Conservation (phyloP, 192 early-diverging fungal genomes). For the Cetraspora pellucida region DNA sequence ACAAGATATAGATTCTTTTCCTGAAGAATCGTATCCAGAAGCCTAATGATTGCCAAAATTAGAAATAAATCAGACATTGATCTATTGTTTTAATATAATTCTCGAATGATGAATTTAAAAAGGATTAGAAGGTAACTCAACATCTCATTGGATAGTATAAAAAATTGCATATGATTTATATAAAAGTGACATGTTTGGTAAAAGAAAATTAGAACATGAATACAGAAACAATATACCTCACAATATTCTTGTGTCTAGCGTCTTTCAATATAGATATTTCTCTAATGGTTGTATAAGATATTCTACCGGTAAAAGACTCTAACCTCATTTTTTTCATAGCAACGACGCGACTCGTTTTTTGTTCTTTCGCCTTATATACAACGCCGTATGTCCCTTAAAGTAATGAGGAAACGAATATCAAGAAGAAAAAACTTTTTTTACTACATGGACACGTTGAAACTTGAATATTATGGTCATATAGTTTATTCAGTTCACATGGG, state of each 20-base stretch:
- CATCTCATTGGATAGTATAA: not conserved
- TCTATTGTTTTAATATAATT: not conserved
- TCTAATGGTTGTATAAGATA: slow-evolving; percentile 67
- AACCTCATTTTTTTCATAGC: slow-evolving; percentile 78
- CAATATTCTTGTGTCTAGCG: slow-evolving; percentile 70
- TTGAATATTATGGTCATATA: not conserved
- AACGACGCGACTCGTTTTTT: slow-evolving; percentile 57
- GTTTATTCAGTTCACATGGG: not conserved
- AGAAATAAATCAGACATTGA: not conserved
- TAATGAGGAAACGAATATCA: not conserved
- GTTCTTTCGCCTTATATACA: slow-evolving; percentile 75
- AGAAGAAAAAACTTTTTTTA: not conserved
- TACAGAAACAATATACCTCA: slow-evolving; percentile 55
- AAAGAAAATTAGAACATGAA: not conserved
- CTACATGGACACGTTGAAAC: not conserved
- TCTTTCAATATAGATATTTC: slow-evolving; percentile 77
- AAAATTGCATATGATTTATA: not conserved
- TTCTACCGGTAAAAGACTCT: slow-evolving; percentile 57
- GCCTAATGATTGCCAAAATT: slow-evolving; percentile 45
- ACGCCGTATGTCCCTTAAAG: slow-evolving; percentile 77
- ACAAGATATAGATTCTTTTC: slow-evolving; percentile 90
- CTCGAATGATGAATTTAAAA: no score
- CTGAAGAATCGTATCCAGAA: slow-evolving; percentile 87
- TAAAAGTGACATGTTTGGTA: not conserved
- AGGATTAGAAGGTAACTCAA: no score